A percentile compares a stretch with the other conserved stretches of the same genome.
phyloP scores from a whole-genome alignment of 257 asterid genomes.

The Nicotiana paniculata region DNA sequence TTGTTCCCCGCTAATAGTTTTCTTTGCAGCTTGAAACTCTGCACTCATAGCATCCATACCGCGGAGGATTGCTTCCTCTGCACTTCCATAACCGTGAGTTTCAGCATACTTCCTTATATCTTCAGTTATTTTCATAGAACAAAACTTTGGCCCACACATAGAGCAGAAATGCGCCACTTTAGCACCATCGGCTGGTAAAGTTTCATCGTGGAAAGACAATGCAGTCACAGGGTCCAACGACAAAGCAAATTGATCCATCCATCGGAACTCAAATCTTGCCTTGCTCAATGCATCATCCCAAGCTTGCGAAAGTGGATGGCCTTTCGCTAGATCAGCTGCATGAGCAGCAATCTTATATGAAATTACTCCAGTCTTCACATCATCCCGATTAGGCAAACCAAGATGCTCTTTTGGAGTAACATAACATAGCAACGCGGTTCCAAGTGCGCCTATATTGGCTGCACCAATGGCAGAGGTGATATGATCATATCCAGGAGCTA shows the following conservation, averaged over 20 bases:
- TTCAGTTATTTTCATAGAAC: conserved; percentile 96
- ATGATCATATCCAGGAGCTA: conserved; percentile 94
- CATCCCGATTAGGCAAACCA: conserved; percentile 81
- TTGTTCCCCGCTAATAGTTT: conserved; percentile 88
- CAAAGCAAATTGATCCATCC: conserved; percentile 95
- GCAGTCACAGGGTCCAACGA: conserved; percentile 93
- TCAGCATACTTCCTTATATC: conserved; percentile 91
- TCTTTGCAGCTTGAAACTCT: conserved; percentile 72
- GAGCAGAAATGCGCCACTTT: conserved; percentile 98
- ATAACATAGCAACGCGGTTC: conserved; percentile 87
- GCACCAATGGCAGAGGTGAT: conserved; percentile 95
- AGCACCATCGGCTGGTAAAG: conserved; percentile 94
- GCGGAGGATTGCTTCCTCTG: conserved; percentile 71
- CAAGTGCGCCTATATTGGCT: conserved; percentile 93
- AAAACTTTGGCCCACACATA: conserved; percentile 94
- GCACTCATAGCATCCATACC: conserved; percentile 99
- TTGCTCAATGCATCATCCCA: conserved; percentile 95
- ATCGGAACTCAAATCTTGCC: conserved; percentile 93
- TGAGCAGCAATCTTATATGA: conserved; percentile 88
- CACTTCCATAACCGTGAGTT: conserved; percentile 87
- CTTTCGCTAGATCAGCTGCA: conserved; percentile 86
- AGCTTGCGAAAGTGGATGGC: conserved; percentile 85
- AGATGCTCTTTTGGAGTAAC: conserved; percentile 96
- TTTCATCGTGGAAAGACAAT: conserved; percentile 90
- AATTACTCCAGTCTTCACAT: conserved; percentile 80